Percentiles rank a stretch among this genome's conserved stretches.
These are phyloP conservation scores for Candida andamanensis DNA, from an alignment of 805 yeast genomes.

Conservation along the genomic window DNA sequence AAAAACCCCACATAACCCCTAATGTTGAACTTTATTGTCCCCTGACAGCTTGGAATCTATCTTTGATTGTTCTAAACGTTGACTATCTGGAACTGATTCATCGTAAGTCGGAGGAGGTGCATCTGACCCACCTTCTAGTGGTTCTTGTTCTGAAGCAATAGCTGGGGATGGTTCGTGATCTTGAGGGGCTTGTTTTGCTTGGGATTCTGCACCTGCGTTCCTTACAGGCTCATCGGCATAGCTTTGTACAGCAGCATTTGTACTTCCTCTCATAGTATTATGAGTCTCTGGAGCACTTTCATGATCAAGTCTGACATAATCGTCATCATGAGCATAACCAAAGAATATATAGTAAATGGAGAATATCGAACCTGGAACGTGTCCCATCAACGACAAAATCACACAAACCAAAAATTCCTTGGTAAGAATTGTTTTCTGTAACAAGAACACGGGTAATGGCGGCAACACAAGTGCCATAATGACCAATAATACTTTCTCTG, in stretches of 20 bases:
- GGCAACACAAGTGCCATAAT: conserved; percentile 31
- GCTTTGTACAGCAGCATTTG: too few species aligned
- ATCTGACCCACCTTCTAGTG: conserved; percentile 5
- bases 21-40: conserved; percentile 30
- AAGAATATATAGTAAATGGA: conserved; percentile 23
- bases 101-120: conserved; percentile 11
- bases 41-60: conserved; percentile 6
- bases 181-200: background rate
- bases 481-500: conserved; percentile 21
- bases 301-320: conserved; percentile 20
- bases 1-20: conserved; percentile 3
- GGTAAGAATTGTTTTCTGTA: conserved; percentile 25
- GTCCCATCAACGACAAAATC: conserved; percentile 27
- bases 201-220: background rate
- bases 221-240: too few species aligned
- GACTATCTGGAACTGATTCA: conserved; percentile 5
- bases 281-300: conserved; percentile 4
- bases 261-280: conserved; percentile 7
- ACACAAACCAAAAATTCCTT: conserved; percentile 30
- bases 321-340: conserved; percentile 11
- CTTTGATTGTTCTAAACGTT: conserved; percentile 1
- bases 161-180: background rate
- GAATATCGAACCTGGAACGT: conserved; percentile 30
- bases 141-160: background rate
- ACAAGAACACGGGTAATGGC: conserved; percentile 33